Evolutionary conservation across 306 rosid genomes (phyloP), one percentile per base, ranked within the genome.

Genomic region (Trichosanthes truncata): DNA sequence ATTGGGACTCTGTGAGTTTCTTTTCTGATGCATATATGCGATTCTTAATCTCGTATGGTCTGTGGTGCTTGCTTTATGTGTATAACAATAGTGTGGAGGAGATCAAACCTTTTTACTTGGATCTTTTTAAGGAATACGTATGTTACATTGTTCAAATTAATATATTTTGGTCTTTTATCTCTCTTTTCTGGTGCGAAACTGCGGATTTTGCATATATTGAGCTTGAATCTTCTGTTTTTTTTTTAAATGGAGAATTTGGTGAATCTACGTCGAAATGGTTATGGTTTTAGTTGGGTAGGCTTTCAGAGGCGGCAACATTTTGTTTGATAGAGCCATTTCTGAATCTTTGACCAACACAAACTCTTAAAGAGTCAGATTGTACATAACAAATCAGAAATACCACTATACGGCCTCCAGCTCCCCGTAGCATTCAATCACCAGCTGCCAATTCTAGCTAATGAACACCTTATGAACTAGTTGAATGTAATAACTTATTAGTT

Each of bases 1-100:
- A 29, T 55, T 87, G 86, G 93, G 88, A 92, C 11, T 38, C 89
- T 26, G 98, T 94, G 23, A 84, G 89, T 81, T 41, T 51, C 78
- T 49, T 85, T 48, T 74, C 13, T 15, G 41, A 9, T 60, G 6
- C 45, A 11, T 73, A 1, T 31, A 9, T 56, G 7, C 23, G 17
- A 2, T 61, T 31, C 3, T 18, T 48, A 3, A 48, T 51, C 9
- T 72, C 25, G 40, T 4, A 13, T 72, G 77, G 40, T 25, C 38
- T 26, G 6, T 72, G 77, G 18, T 71, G 76, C n/a, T 73, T 73
- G 7, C 40, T 73, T 26, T 46, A 48, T 73, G 10, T 73, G 41
- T 17, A 73, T 48, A 48, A 6, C 43, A 7, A 18, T 48, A 73
- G 43, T 20, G 41, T 11, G n/a, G 60, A 49, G 33, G 25, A 26